phyloP scores from a whole-genome alignment of 2,329 filamentous ascomycete species.

The Alternaria burnsii region DNA sequence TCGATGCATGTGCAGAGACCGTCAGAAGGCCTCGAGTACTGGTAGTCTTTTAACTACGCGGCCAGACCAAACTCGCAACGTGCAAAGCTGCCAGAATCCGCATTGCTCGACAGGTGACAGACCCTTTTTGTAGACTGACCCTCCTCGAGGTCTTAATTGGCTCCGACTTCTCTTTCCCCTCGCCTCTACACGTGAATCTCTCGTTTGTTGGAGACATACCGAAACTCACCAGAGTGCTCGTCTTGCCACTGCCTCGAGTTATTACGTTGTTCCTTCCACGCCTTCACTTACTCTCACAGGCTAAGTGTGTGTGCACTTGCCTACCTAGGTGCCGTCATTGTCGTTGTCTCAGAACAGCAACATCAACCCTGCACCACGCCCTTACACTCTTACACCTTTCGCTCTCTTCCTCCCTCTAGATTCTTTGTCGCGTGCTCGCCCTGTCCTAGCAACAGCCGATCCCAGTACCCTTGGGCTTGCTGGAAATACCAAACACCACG shows the following conservation, averaged over 20 bases:
- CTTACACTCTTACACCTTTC: constrained; percentile 8
- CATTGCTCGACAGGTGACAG: neutral
- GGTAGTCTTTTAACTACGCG: neutral
- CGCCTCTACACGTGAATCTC: neutral
- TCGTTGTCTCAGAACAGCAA: neutral
- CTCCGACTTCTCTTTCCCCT: neutral
- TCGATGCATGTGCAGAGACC: constrained; percentile 1
- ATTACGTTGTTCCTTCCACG: constrained; percentile 14
- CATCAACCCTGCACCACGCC: neutral
- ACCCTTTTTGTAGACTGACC: neutral
- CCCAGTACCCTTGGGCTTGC: constrained; percentile 1
- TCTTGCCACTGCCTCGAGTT: neutral
- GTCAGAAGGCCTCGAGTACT: neutral
- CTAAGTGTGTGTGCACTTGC: constrained; percentile 5
- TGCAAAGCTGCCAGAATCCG: neutral
- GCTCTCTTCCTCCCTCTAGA: neutral
- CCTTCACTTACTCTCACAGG: constrained; percentile 1
- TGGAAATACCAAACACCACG: constrained; percentile 31
- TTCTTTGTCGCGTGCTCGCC: neutral
- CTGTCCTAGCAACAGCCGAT: neutral
- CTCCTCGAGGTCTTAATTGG: neutral
- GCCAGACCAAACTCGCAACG: neutral
- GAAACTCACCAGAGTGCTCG: neutral
- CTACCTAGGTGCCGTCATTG: neutral
- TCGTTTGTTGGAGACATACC: neutral